Percentiles rank a stretch among this genome's conserved stretches.
phyloP scores from a whole-genome alignment of 2,329 filamentous ascomycete genomes.

The Aspergillus neotritici region DNA sequence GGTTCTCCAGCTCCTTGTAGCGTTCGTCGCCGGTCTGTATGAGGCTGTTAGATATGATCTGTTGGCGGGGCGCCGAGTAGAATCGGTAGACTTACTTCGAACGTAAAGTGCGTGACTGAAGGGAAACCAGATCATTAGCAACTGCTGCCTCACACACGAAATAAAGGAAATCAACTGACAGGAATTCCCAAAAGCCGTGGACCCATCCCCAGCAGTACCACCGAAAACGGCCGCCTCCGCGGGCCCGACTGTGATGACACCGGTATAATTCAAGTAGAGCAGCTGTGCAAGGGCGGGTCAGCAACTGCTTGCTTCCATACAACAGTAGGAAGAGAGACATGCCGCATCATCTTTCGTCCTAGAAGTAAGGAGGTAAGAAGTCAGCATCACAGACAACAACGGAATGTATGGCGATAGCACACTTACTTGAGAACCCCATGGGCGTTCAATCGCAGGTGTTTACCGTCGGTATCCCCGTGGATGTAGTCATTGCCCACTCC shows the following conservation, averaged over 20 bases:
- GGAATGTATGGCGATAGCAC: neutral
- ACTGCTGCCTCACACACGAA: neutral
- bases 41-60: neutral
- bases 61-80: neutral
- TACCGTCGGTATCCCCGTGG: slow-evolving; percentile 35
- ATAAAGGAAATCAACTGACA: slow-evolving; percentile 26
- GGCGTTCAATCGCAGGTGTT: slow-evolving; percentile 37
- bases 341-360: slow-evolving; percentile 32
- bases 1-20: slow-evolving; percentile 38
- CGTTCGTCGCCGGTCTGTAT: slow-evolving; percentile 37
- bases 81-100: slow-evolving; percentile 26
- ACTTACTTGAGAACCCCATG: slow-evolving; percentile 38
- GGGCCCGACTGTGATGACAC: slow-evolving; percentile 32
- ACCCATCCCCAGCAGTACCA: slow-evolving; percentile 26
- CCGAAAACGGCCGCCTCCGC: slow-evolving; percentile 30
- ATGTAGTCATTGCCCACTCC: slow-evolving; percentile 41
- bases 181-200: slow-evolving; percentile 36
- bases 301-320: neutral
- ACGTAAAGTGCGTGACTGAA: slow-evolving; percentile 33
- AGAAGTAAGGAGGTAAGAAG: neutral
- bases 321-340: slow-evolving; percentile 6
- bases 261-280: slow-evolving; percentile 40
- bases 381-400: slow-evolving; percentile 1
- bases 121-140: slow-evolving; percentile 3
- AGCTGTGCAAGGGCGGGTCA: slow-evolving; percentile 16